A percentile compares a stretch with the other conserved stretches of the same genome.
Evolutionary conservation across 108 stramenopile genomes (phyloP).

Genomic region (Aurantiochytrium sp.): DNA sequence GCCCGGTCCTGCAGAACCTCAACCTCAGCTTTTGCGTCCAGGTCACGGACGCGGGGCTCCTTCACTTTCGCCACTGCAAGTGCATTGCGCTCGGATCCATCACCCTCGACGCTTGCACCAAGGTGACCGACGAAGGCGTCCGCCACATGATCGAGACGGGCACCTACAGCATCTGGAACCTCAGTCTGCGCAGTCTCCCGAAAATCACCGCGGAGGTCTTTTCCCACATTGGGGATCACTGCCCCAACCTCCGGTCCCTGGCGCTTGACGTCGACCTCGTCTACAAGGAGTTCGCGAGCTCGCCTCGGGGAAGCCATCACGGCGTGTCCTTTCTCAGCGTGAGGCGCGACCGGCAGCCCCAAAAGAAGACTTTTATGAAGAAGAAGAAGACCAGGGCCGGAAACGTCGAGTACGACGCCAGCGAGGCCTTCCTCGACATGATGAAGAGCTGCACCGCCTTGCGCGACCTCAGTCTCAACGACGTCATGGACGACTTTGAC

Average conservation of each 20-base stretch:
- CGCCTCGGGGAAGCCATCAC: background rate
- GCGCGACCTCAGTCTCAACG: too few relatives aligned
- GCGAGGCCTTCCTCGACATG: too few relatives aligned
- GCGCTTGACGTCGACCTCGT: background rate
- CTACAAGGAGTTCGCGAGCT: background rate
- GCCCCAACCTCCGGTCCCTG: background rate
- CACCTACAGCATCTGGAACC: background rate
- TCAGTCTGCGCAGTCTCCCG: background rate
- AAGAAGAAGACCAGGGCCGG: fast-evolving
- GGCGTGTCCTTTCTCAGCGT: background rate
- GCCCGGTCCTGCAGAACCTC: background rate
- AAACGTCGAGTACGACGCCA: too few relatives aligned
- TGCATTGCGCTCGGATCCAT: background rate
- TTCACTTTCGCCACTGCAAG: background rate
- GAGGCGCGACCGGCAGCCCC: background rate
- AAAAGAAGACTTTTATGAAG: background rate
- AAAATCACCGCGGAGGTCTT: background rate
- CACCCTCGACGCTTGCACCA: background rate
- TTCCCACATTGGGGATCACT: background rate
- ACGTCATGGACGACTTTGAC: too few relatives aligned
- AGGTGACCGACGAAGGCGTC: background rate
- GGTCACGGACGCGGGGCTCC: background rate
- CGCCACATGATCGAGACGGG: background rate
- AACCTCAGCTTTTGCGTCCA: background rate
- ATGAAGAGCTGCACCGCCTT: too few relatives aligned